Percentiles rank a stretch among this genome's conserved stretches.
Evolutionary conservation across 768 basidiomycete species (phyloP).

Genomic region (Mycena indigotica): DNA sequence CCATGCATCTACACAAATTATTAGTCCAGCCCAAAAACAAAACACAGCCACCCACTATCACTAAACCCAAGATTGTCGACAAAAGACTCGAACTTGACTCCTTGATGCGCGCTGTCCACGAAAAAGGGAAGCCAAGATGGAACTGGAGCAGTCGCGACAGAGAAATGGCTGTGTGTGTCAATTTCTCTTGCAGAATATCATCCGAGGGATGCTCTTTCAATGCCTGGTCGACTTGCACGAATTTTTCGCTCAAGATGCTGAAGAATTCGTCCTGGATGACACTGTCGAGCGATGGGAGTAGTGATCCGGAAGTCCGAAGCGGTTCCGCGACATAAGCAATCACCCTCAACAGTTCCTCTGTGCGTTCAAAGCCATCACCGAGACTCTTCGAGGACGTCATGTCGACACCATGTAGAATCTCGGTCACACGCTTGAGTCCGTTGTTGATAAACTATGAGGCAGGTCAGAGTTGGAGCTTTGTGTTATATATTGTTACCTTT

Average conservation of each 20-base stretch:
- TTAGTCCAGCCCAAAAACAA: constrained; percentile 3
- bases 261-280: constrained; percentile 62
- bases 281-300: constrained; percentile 53
- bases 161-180: constrained; percentile 52
- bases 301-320: constrained; percentile 47
- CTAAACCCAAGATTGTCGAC: constrained; percentile 48
- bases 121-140: constrained; percentile 61
- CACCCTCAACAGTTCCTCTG: constrained; percentile 70
- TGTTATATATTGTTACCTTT: no score
- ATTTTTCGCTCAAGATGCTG: constrained; percentile 46
- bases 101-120: constrained; percentile 56
- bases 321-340: constrained; percentile 71
- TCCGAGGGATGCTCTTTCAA: constrained; percentile 29
- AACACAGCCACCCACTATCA: constrained; percentile 46
- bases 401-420: constrained; percentile 46
- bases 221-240: constrained; percentile 43
- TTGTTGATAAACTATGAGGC: constrained; percentile 77
- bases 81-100: constrained; percentile 47
- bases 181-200: constrained; percentile 21
- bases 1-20: constrained; percentile 50
- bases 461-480: no score
- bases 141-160: constrained; percentile 74
- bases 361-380: constrained; percentile 48
- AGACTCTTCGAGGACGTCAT: constrained; percentile 32
- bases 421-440: constrained; percentile 65